Conservation (phyloP, 2,329 filamentous ascomycete genomes). For the Alternaria hordeiaustralica region DNA sequence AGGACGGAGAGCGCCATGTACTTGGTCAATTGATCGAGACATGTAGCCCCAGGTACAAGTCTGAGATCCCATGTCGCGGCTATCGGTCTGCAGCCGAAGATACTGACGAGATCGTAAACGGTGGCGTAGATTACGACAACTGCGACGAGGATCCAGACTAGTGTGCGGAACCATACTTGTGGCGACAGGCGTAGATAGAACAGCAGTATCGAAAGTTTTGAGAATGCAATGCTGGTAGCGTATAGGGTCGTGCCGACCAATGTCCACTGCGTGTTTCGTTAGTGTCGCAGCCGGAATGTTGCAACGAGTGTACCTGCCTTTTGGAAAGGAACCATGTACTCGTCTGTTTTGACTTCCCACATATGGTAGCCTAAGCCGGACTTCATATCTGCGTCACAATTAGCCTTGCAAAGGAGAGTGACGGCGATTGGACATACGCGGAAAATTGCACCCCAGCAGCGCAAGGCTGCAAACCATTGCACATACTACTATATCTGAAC, state of each 20-base stretch:
- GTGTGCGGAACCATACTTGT: background rate
- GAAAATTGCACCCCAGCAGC: background rate
- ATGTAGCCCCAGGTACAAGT: background rate
- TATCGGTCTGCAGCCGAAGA: background rate
- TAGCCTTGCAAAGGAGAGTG: background rate
- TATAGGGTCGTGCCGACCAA: background rate
- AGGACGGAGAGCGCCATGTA: slow-evolving; percentile 1
- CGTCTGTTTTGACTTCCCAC: background rate
- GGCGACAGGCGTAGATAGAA: background rate
- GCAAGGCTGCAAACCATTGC: background rate
- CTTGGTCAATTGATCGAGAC: background rate
- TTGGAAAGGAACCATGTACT: background rate
- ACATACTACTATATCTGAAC: background rate
- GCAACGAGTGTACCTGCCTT: background rate
- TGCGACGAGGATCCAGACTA: background rate
- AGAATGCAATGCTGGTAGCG: background rate
- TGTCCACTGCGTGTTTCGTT: background rate
- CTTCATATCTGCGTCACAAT: background rate
- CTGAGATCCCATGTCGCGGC: background rate
- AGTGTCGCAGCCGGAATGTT: background rate
- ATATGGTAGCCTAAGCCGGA: background rate
- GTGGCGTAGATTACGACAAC: background rate
- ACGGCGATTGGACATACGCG: background rate
- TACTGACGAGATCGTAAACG: background rate
- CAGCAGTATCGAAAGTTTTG: background rate